Percentiles rank a stretch among this genome's conserved stretches.
Conservation (phyloP, 1,139 yeast species). For the Blastobotrys capitulatus region DNA sequence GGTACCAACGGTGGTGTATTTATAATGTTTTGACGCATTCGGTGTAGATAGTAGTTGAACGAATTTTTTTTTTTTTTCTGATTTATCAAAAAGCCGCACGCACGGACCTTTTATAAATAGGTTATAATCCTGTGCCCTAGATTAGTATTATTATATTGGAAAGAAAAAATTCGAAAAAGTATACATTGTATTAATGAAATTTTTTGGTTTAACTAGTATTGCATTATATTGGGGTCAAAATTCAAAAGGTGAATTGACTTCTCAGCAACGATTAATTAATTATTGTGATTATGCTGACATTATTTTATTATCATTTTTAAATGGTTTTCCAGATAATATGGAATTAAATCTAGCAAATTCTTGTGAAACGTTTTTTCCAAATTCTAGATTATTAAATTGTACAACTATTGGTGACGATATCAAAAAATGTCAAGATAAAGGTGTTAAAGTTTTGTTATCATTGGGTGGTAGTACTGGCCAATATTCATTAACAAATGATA, state of each 20-base stretch:
- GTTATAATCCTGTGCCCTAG: no score
- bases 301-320: constrained; percentile 66
- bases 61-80: no score
- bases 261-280: constrained; percentile 55
- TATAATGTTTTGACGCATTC: no score
- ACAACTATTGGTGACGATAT: constrained; percentile 52
- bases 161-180: no score
- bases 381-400: constrained; percentile 33
- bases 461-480: constrained; percentile 78
- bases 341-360: constrained; percentile 52
- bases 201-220: no score
- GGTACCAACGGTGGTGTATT: no score
- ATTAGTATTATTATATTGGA: no score
- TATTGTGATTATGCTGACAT: constrained; percentile 48
- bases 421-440: constrained; percentile 61
- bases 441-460: constrained; percentile 68
- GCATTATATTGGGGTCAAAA: constrained; percentile 93
- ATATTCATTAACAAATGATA: constrained; percentile 43
- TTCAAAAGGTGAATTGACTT: constrained; percentile 47
- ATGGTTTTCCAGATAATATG: constrained; percentile 49
- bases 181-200: no score
- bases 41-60: constrained; percentile 29
- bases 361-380: constrained; percentile 37
- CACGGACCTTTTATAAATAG: no score
- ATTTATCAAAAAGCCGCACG: neutral